phyloP scores from a whole-genome alignment of 805 yeast species.

The Lipomyces spencermartinsiae region DNA sequence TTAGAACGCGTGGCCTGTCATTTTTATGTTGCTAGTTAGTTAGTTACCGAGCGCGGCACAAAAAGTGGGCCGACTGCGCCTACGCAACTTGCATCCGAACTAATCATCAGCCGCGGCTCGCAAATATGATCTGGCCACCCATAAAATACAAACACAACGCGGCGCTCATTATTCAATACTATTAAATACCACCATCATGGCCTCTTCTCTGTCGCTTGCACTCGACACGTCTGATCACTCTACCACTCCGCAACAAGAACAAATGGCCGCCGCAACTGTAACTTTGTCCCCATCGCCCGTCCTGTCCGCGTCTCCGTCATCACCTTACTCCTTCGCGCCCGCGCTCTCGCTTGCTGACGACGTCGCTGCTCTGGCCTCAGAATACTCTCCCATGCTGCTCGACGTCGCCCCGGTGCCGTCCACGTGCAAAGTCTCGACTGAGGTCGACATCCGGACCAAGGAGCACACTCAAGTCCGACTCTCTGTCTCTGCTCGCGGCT shows the following conservation, averaged over 20 bases:
- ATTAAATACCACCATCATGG: neutral
- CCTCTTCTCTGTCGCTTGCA: neutral
- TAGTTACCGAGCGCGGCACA: too few relatives aligned
- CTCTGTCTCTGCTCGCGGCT: conserved; percentile 29
- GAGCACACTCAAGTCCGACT: conserved; percentile 21
- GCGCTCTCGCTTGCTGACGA: conserved; percentile 15
- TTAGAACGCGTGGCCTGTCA: too few relatives aligned
- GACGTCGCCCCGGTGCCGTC: conserved; percentile 10
- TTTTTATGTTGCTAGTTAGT: too few relatives aligned
- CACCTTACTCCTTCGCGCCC: neutral
- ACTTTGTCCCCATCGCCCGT: neutral
- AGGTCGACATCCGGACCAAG: conserved; percentile 26
- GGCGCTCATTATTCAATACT: too few relatives aligned
- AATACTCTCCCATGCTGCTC: conserved; percentile 23
- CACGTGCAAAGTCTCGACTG: conserved; percentile 4
- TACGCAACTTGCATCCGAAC: too few relatives aligned
- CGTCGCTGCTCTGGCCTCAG: conserved; percentile 12
- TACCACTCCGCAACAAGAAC: neutral
- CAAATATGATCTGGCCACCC: too few relatives aligned
- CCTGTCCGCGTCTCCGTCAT: neutral
- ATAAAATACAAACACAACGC: too few relatives aligned
- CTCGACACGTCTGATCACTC: neutral
- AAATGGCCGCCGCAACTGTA: neutral
- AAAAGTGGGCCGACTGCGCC: neutral
- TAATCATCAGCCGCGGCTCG: too few relatives aligned